Evolutionary conservation across 208 protist genomes (phyloP).

Genomic region (Perkinsela sp.): DNA sequence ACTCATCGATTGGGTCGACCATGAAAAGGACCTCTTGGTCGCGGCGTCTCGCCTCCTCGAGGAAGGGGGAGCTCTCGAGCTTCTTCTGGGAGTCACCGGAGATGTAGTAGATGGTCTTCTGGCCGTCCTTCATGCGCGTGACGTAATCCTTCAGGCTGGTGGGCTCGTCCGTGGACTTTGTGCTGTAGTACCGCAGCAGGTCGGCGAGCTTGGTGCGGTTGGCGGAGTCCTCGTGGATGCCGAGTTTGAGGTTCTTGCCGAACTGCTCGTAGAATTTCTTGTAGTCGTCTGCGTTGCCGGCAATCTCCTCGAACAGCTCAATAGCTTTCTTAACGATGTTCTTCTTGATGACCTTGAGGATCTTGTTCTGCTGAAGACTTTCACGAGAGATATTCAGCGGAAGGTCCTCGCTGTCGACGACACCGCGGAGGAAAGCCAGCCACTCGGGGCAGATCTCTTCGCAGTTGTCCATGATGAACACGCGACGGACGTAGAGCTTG

Average conservation of each 20-base stretch:
- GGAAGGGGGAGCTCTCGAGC: conserved; percentile 71
- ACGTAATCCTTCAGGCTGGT: conserved; percentile 85
- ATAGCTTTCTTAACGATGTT: conserved; percentile 90
- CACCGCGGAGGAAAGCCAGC: conserved; percentile 77
- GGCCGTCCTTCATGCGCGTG: conserved; percentile 76
- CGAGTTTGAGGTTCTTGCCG: conserved; percentile 88
- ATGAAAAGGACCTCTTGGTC: conserved; percentile 87
- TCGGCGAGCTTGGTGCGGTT: conserved; percentile 79
- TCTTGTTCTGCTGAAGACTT: conserved; percentile 90
- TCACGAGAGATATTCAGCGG: conserved; percentile 95
- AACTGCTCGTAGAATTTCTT: conserved; percentile 93
- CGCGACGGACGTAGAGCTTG: conserved; percentile 79
- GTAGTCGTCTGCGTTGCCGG: conserved; percentile 87
- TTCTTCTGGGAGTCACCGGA: conserved; percentile 72
- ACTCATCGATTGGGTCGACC: conserved; percentile 93
- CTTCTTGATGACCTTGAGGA: conserved; percentile 91
- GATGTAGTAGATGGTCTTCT: conserved; percentile 96
- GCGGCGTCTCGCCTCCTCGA: conserved; percentile 70
- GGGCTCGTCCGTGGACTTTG: conserved; percentile 57
- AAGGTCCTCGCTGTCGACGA: conserved; percentile 92
- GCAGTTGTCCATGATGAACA: conserved; percentile 96
- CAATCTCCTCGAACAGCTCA: conserved; percentile 79
- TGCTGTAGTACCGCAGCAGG: conserved; percentile 73
- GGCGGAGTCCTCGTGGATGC: conserved; percentile 81
- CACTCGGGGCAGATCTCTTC: conserved; percentile 87